A percentile compares a stretch with the other conserved stretches of the same genome.
Conservation (phyloP, 2,329 filamentous ascomycete species). For the Beauveria australis region DNA sequence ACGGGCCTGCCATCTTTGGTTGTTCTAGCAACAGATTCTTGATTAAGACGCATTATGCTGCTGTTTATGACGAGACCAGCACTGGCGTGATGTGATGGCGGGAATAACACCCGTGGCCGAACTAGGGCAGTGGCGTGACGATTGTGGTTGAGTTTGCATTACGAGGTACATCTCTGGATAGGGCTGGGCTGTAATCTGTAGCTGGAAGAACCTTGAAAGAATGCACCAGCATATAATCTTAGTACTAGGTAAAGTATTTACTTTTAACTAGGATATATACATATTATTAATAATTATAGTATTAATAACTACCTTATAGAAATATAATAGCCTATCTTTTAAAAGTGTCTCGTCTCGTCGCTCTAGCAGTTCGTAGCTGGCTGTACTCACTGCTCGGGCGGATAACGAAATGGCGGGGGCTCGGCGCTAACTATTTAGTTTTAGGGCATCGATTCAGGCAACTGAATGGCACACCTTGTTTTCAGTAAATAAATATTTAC, state of each 20-base stretch:
- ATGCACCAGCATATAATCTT: no score
- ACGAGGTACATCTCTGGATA: not conserved
- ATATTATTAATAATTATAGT: no score
- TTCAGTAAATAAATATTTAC: no score
- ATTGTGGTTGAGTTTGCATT: not conserved
- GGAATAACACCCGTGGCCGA: not conserved
- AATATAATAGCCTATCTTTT: no score
- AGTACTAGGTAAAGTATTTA: no score
- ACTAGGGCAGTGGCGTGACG: not conserved
- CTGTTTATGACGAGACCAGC: not conserved
- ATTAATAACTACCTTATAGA: no score
- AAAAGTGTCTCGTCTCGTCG: no score
- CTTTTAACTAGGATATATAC: no score
- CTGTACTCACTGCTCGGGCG: not conserved
- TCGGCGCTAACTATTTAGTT: not conserved
- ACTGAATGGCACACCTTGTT: slow-evolving; percentile 6
- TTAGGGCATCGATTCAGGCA: not conserved
- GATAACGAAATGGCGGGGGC: not conserved
- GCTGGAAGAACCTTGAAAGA: no score
- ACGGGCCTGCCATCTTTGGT: not conserved
- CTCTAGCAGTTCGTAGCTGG: no score
- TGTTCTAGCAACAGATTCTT: not conserved
- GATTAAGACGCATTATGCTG: no score
- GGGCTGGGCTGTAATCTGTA: no score
- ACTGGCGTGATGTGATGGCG: not conserved